phyloP scores from a whole-genome alignment of 2,329 filamentous ascomycete genomes.

The Fusarium graminum region DNA sequence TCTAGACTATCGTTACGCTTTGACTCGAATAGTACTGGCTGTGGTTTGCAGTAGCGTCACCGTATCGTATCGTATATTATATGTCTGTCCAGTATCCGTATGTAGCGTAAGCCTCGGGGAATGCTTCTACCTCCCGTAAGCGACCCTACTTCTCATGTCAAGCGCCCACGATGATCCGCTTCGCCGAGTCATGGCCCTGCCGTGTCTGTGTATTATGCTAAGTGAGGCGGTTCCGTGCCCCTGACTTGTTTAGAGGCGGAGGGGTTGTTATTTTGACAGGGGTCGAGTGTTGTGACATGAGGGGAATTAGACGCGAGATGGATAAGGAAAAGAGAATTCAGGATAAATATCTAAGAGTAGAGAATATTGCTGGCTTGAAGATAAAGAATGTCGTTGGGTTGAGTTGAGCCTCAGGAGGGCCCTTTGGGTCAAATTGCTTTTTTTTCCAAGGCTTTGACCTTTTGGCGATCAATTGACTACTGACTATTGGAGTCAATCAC shows the following conservation, averaged over 20 bases:
- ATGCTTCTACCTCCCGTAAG: neutral
- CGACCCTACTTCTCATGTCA: neutral
- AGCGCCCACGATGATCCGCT: conserved; percentile 22
- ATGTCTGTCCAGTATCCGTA: neutral
- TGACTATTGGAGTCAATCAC: conserved; percentile 15
- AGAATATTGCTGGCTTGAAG: neutral
- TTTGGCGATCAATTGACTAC: neutral
- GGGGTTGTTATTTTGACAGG: neutral
- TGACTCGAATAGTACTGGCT: conserved; percentile 13
- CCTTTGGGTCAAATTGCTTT: neutral
- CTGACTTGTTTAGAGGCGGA: conserved; percentile 1
- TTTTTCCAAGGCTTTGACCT: neutral
- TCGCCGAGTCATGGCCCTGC: conserved; percentile 40
- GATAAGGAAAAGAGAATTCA: no score
- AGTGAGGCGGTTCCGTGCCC: conserved; percentile 34
- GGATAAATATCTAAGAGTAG: neutral
- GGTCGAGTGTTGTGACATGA: no score
- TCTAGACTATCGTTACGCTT: conserved; percentile 30
- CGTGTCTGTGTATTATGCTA: conserved; percentile 21
- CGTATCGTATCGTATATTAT: neutral
- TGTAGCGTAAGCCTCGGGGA: neutral
- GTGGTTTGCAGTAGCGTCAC: neutral
- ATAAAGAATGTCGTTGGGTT: conserved; percentile 1
- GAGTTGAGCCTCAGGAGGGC: conserved; percentile 17
- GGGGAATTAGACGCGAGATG: no score